Evolutionary conservation across 1,284 basidiomycete genomes (phyloP), one percentile per base, ranked within the genome.

Genomic region (Ustilago trichophora): DNA sequence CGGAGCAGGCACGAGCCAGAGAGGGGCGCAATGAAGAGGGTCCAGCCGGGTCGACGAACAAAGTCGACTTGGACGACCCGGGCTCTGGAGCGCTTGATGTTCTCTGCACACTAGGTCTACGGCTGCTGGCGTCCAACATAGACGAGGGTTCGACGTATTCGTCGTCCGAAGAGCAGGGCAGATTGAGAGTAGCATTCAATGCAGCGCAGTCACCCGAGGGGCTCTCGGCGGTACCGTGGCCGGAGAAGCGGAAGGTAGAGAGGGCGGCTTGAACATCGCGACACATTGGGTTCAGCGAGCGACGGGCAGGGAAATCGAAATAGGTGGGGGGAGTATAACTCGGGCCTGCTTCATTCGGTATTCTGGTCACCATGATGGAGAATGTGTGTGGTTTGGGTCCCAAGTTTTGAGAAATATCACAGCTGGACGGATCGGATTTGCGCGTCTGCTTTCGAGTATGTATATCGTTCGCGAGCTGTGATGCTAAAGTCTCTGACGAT

Each of bases 91-190:
- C 62, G 25, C 60, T 65, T 2, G 67, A 52, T 7, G 62, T 54
- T 31, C 67, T 53, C 42, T 65, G 60, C 2, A 70, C 67, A 18
- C 62, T 65, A 10, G 62, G 67, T 50, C 67, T 38, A 15, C 49
- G 67, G 44, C 54, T 62, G 43, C 26, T 34, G 11, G 41, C 19
- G n/a, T 55, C 48, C 43, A 36, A 31, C 29, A 41, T 38, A 25
- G 38, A 49, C 7, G 35, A 43, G 6, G 62, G 62, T 29, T 64
- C 60, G 21, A 57, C 33, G 13, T 64, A 64, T 15, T 53, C 60
- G 24, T 64, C 60, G 5, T 52, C 49, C 2, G 44, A 43, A 2
- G 54, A n/a, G 31, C 22, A 26, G 18, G 16, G 18, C 24, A 38
- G 22, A 6, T 16, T 27, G 21, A 15, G 22, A 3, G 37, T 15